Evolutionary conservation across 2,329 filamentous ascomycete species (phyloP), one percentile per base, ranked within the genome.

Genomic region (Calonectria henricotiae): DNA sequence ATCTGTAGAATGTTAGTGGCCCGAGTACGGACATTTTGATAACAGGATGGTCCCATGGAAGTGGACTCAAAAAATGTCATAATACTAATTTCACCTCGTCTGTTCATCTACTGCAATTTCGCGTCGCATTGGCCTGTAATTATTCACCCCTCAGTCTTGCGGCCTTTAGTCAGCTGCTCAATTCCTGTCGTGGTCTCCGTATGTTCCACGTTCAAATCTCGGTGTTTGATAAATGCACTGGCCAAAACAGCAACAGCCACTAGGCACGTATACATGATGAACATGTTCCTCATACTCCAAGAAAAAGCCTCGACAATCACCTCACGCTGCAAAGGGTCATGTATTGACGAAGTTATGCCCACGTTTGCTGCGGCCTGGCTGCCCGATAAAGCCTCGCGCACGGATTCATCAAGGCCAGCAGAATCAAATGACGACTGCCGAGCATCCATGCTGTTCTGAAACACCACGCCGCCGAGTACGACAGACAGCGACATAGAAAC

Each of bases 391-490:
- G 64, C 64, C 41, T 67, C 41, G 23, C 39, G 30, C 13, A 61
- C 32, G 20, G 64, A 41, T n/a, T 60, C 41, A 20, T 7, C 43
- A 20, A 67, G 41, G 30, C 64, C 43, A 30, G 64, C 43, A 4
- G 64, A 51, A 27, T 30, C 41, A 43, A 67, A 32, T 27, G 46
- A 27, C n/a, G 65, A 41, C 25, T 62, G 43, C 7, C 35, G 43
- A 25, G 32, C 25, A 43, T 67, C 47, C 65, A 68, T 61, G 25
- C 41, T 64, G 78, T 94, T 93, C 79, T 93, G 89, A 81, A 94
- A 94, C 11, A 94, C 85, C 13, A 93, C 91, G 8, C 91, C 88
- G n/a, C 92, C 92, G 47, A 93, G 84, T 1, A 93, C 91, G 51
- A 93, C 85, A 0, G 88, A 89, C 12, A 90, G 86, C 1, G 89